phyloP scores from a whole-genome alignment of 2,329 filamentous ascomycete genomes.

The Plectosphaerella cucumerina region DNA sequence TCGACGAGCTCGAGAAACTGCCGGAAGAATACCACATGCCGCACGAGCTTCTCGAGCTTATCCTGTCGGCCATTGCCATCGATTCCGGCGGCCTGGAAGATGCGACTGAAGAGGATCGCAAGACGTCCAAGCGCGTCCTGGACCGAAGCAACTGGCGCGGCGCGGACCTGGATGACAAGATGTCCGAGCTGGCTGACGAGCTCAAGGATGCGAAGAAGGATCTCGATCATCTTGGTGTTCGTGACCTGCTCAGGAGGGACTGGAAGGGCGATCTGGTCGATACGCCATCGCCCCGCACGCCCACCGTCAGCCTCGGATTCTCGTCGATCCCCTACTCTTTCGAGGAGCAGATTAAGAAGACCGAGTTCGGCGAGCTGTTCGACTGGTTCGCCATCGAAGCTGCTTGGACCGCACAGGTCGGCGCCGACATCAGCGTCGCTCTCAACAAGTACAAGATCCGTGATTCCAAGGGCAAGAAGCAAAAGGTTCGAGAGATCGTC shows the following conservation, averaged over 20 bases:
- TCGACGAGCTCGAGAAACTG: slow-evolving; percentile 37
- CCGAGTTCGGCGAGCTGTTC: slow-evolving; percentile 40
- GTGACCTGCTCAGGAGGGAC: slow-evolving; percentile 39
- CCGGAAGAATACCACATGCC: slow-evolving; percentile 41
- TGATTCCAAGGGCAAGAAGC: slow-evolving; percentile 31
- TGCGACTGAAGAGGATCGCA: slow-evolving; percentile 32
- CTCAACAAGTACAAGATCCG: slow-evolving; percentile 41
- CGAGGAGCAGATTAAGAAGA: slow-evolving; percentile 39
- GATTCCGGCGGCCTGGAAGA: slow-evolving; percentile 35
- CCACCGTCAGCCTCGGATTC: slow-evolving; percentile 40
- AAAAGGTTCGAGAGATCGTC: slow-evolving; percentile 41
- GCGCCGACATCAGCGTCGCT: slow-evolving; percentile 37
- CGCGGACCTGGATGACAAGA: slow-evolving; percentile 31
- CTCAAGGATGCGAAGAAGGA: slow-evolving; percentile 37
- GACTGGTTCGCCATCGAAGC: slow-evolving; percentile 44
- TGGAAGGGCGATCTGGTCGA: slow-evolving; percentile 44
- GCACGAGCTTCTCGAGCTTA: slow-evolving; percentile 42
- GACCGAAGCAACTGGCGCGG: slow-evolving; percentile 35
- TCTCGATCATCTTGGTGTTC: slow-evolving; percentile 32
- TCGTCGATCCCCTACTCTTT: slow-evolving; percentile 40
- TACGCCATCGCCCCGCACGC: slow-evolving; percentile 38
- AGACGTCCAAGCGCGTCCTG: slow-evolving; percentile 31
- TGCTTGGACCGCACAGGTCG: slow-evolving; percentile 40
- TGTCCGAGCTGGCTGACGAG: slow-evolving; percentile 33
- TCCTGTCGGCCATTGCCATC: slow-evolving; percentile 40